These are phyloP conservation scores for Polygonum aviculare DNA, from an alignment of 148 eudicot species.

Conservation along the genomic window DNA sequence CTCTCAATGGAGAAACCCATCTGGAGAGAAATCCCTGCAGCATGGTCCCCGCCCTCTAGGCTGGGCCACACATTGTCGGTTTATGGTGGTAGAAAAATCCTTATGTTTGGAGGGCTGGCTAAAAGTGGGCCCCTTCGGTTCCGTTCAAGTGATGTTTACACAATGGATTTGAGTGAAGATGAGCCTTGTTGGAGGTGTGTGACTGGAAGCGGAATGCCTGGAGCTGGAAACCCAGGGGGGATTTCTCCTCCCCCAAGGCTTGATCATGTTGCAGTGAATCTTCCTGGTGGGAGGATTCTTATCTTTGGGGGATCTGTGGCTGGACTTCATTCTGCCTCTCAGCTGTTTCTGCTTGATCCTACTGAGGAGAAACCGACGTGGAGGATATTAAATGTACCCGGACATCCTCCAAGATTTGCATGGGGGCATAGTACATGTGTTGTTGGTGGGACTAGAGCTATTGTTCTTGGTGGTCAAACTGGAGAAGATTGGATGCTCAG, in stretches of 20 bases:
- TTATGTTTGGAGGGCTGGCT: slow-evolving; percentile 96
- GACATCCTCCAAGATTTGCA: slow-evolving; percentile 82
- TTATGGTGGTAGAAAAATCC: slow-evolving; percentile 84
- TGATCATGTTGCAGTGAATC: slow-evolving; percentile 91
- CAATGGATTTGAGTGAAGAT: slow-evolving; percentile 82
- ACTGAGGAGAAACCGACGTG: slow-evolving; percentile 92
- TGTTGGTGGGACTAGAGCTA: slow-evolving; percentile 88
- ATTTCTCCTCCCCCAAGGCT: slow-evolving; percentile 88
- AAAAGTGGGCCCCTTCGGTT: slow-evolving; percentile 81
- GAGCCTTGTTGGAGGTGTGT: slow-evolving; percentile 89
- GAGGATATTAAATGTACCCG: slow-evolving; percentile 80
- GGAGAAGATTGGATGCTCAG: slow-evolving; percentile 94
- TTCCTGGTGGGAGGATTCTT: slow-evolving; percentile 82
- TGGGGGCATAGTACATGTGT: slow-evolving; percentile 97
- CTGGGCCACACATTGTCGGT: slow-evolving; percentile 83
- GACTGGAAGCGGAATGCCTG: slow-evolving; percentile 87
- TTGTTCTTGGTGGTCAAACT: slow-evolving; percentile 88
- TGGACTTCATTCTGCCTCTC: slow-evolving; percentile 91
- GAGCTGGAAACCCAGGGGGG: slow-evolving; percentile 91
- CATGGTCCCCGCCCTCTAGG: slow-evolving; percentile 93
- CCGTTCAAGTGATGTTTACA: slow-evolving; percentile 78
- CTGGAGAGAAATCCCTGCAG: slow-evolving; percentile 88
- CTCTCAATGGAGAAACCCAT: slow-evolving; percentile 77
- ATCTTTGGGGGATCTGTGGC: slow-evolving; percentile 93
- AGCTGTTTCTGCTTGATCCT: slow-evolving; percentile 77